Evolutionary conservation across 2,329 filamentous ascomycete genomes (phyloP).

Genomic region (Colletotrichum lupini): DNA sequence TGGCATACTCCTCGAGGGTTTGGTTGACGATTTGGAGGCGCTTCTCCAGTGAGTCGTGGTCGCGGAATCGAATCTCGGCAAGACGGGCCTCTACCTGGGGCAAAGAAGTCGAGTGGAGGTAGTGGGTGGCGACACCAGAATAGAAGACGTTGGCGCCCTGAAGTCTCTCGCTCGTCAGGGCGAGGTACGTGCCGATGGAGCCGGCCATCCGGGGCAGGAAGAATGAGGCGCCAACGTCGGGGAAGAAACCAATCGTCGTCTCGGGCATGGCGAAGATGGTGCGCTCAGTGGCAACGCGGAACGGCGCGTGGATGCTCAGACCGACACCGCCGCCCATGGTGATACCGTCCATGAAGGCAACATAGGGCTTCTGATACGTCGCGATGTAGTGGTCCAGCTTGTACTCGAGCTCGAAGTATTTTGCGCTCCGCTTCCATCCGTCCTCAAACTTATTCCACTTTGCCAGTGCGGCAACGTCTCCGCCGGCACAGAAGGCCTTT

Average conservation of each 20-base stretch:
- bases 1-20: slow-evolving; percentile 92
- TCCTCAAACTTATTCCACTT: slow-evolving; percentile 73
- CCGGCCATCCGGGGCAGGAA: slow-evolving; percentile 94
- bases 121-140: slow-evolving; percentile 93
- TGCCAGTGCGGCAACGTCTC: slow-evolving; percentile 87
- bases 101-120: slow-evolving; percentile 90
- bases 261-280: slow-evolving; percentile 99
- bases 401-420: slow-evolving; percentile 97
- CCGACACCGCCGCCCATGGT: slow-evolving; percentile 99
- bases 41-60: slow-evolving; percentile 72
- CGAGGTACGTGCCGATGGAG: slow-evolving; percentile 88
- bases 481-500: slow-evolving; percentile 91
- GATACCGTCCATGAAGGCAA: slow-evolving; percentile 96
- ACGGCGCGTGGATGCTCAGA: slow-evolving; percentile 92
- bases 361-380: slow-evolving; percentile 91
- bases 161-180: slow-evolving; percentile 87
- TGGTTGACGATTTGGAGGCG: slow-evolving; percentile 81
- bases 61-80: slow-evolving; percentile 88
- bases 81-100: slow-evolving; percentile 85
- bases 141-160: slow-evolving; percentile 89
- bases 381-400: slow-evolving; percentile 95
- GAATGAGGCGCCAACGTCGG: slow-evolving; percentile 96
- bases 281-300: slow-evolving; percentile 95
- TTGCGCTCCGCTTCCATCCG: slow-evolving; percentile 79
- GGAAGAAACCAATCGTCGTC: slow-evolving; percentile 98